Conservation (phyloP, 2,329 filamentous ascomycete species). For the Verticillium albo-atrum region DNA sequence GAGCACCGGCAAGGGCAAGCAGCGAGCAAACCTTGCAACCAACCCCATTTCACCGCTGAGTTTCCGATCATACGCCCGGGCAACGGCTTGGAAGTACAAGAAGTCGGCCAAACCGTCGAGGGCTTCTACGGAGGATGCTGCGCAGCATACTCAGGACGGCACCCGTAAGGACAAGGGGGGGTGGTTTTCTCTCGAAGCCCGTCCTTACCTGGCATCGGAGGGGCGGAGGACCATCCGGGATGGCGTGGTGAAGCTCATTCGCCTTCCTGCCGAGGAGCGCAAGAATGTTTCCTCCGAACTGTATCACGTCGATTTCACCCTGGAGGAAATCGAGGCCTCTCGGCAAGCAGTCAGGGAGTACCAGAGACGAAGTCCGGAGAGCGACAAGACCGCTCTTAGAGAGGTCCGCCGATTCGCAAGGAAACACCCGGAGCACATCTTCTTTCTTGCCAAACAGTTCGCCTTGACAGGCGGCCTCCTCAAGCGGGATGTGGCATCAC, state of each 20-base stretch:
- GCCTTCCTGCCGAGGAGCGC: background rate
- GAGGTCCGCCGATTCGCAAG: conserved; percentile 14
- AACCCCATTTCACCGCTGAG: background rate
- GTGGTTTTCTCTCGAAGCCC: background rate
- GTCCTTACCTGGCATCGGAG: background rate
- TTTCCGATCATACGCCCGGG: background rate
- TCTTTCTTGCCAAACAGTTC: conserved; percentile 6
- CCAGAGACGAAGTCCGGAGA: background rate
- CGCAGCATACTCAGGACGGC: background rate
- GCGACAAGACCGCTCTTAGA: conserved; percentile 4
- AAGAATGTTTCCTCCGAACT: background rate
- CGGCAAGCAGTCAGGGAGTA: conserved; percentile 7
- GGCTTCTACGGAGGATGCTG: background rate
- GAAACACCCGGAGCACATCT: conserved; percentile 2
- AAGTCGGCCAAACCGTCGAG: background rate
- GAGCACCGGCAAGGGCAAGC: background rate
- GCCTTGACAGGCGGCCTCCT: conserved; percentile 12
- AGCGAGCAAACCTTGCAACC: background rate
- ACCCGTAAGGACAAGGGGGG: background rate
- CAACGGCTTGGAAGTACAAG: background rate
- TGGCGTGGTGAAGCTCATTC: background rate
- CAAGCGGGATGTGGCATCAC: conserved; percentile 22
- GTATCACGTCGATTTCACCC: conserved; percentile 43
- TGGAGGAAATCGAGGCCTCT: conserved; percentile 27
- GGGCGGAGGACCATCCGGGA: background rate